Evolutionary conservation across 2,329 filamentous ascomycete species (phyloP).

Genomic region (Rutstroemia sp.): DNA sequence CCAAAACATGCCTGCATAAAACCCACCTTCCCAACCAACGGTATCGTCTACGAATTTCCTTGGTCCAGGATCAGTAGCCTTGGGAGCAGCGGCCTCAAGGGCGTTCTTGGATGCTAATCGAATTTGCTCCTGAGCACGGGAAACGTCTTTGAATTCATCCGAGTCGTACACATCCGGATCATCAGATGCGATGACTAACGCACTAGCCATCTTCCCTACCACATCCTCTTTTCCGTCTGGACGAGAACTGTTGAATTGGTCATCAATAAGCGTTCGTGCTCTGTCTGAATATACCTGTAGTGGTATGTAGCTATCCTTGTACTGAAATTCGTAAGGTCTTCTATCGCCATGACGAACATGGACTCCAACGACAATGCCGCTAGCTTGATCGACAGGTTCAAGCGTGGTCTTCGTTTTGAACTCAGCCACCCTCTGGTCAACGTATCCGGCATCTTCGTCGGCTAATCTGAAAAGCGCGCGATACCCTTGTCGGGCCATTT

Average conservation of each 20-base stretch:
- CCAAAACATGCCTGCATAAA: conserved; percentile 77
- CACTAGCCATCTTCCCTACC: conserved; percentile 32
- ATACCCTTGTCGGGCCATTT: conserved; percentile 62
- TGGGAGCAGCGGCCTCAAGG: conserved; percentile 33
- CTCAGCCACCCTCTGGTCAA: conserved; percentile 48
- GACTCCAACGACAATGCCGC: conserved; percentile 55
- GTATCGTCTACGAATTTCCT: conserved; percentile 66
- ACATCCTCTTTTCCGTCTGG: conserved; percentile 30
- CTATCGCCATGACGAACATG: conserved; percentile 77
- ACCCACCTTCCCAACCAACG: conserved; percentile 83
- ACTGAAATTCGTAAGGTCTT: conserved; percentile 71
- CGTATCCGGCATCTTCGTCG: conserved; percentile 57
- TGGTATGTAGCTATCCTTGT: conserved; percentile 71
- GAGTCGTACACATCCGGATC: conserved; percentile 68
- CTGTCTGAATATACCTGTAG: conserved; percentile 57
- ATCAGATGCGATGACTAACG: conserved; percentile 68
- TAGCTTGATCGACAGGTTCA: conserved; percentile 35
- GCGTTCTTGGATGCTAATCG: conserved; percentile 59
- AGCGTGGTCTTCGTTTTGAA: conserved; percentile 41
- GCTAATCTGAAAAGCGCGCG: conserved; percentile 66
- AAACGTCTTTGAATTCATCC: conserved; percentile 49
- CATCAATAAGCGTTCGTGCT: conserved; percentile 48
- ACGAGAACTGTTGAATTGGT: conserved; percentile 36
- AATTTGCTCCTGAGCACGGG: conserved; percentile 69
- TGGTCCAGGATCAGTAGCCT: conserved; percentile 37